Conservation (phyloP, 2,329 filamentous ascomycete genomes). For the Aspergillus sergii region DNA sequence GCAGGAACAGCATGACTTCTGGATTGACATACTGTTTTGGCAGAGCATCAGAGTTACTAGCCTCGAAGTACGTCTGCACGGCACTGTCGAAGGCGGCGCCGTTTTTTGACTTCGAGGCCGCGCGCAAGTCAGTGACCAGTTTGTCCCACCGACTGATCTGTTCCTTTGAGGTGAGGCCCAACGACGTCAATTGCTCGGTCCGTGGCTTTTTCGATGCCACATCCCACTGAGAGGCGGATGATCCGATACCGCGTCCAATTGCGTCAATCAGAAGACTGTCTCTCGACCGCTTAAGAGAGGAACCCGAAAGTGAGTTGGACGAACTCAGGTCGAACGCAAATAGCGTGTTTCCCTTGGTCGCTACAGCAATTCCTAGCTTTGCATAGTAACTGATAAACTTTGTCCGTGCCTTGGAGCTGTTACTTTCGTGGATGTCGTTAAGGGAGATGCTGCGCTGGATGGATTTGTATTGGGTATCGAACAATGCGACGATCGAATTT, state of each 20-base stretch:
- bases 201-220: conserved; percentile 32
- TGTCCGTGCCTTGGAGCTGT: conserved; percentile 28
- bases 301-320: conserved; percentile 29
- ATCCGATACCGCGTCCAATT: conserved; percentile 45
- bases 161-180: conserved; percentile 36
- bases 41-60: conserved; percentile 24
- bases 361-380: conserved; percentile 47
- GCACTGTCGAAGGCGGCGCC: conserved; percentile 38
- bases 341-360: conserved; percentile 44
- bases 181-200: conserved; percentile 30
- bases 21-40: conserved; percentile 37
- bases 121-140: conserved; percentile 33
- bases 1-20: conserved; percentile 40
- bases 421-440: conserved; percentile 31
- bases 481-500: conserved; percentile 46
- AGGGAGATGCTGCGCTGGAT: conserved; percentile 46
- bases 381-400: conserved; percentile 48
- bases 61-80: conserved; percentile 33
- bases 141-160: conserved; percentile 39
- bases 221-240: conserved; percentile 33
- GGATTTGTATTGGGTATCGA: conserved; percentile 51
- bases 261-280: conserved; percentile 46
- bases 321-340: conserved; percentile 48
- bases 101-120: conserved; percentile 31
- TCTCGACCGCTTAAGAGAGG: conserved; percentile 41